phyloP scores from a whole-genome alignment of 129 eudicot genomes.

The Escallonia rubra region DNA sequence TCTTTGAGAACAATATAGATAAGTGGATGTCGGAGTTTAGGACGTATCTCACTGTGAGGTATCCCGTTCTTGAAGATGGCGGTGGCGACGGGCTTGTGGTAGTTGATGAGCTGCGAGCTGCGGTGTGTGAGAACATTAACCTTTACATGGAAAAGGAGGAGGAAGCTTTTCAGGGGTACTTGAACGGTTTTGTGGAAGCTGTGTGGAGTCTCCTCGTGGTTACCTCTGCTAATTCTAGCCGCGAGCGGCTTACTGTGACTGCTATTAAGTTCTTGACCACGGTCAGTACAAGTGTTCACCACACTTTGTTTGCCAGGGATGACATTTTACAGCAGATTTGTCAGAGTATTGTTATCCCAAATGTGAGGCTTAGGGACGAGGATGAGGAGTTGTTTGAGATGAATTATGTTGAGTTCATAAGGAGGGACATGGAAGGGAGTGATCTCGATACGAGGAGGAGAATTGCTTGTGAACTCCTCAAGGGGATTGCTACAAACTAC shows the following conservation, averaged over 20 bases:
- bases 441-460: conserved; percentile 94
- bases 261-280: conserved; percentile 82
- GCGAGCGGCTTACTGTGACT: conserved; percentile 83
- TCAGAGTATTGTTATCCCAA: conserved; percentile 81
- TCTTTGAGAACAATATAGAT: conserved; percentile 84
- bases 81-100: conserved; percentile 63
- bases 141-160: conserved; percentile 76
- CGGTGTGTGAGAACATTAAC: conserved; percentile 80
- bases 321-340: conserved; percentile 66
- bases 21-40: conserved; percentile 81
- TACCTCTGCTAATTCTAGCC: conserved; percentile 57
- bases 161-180: conserved; percentile 55
- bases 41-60: conserved; percentile 52
- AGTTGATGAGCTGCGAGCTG: conserved; percentile 77
- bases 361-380: conserved; percentile 90
- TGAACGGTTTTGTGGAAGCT: conserved; percentile 73
- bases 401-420: conserved; percentile 84
- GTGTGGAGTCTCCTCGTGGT: conserved; percentile 73
- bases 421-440: conserved; percentile 95
- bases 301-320: conserved; percentile 63
- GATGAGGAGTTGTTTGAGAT: conserved; percentile 92
- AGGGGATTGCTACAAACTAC: conserved; percentile 81
- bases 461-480: conserved; percentile 93
- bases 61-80: conserved; percentile 54
- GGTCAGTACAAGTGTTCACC: conserved; percentile 77